Evolutionary conservation across 2,329 filamentous ascomycete genomes (phyloP), one percentile per base, ranked within the genome.

Genomic region (Cladosporium velox): DNA sequence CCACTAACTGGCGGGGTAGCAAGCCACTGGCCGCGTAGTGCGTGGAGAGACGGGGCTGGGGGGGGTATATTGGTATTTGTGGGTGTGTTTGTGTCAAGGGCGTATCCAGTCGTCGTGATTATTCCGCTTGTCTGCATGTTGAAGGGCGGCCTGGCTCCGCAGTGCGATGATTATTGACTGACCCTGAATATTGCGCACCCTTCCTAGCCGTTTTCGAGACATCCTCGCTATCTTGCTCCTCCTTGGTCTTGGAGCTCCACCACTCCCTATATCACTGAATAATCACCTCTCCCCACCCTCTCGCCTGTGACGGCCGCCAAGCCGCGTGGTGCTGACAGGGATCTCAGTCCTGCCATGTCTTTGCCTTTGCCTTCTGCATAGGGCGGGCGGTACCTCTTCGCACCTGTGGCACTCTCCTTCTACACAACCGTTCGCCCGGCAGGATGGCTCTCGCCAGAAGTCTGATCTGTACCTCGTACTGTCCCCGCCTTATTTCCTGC

Each of bases 401-500:
- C 26, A 10, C 47, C 26, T 32, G 10, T n/a, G 24, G 7, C n/a
- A 10, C 47, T 24, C 21, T 26, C 8, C 5, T 34, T 47, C 12
- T 26, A n/a, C 35, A 21, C 26, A 59, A 63, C 60, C 60, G 60
- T 63, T 63, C 60, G 60, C 60, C 60, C 60, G 60, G 60, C 60
- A 54, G 47, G 49, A 38, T 49, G 32, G 49, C 51, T 24, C 41
- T 52, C 28, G 41, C 59, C 30, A 34, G 30, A 55, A 26, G 30
- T 32, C n/a, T 52, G 28, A 30, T 21, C 54, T 21, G 54, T 7
- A 35, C n/a, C 55, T 21, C 34, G 24, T 24, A 21, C 34, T 41
- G 32, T 55, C 15, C 28, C 52, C 52, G 52, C 28, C 52, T 58
- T 58, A 58, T 58, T 58, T 41, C 55, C 55, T 38, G 34, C n/a